These are phyloP conservation scores for Rhinocladiella similis DNA, from an alignment of 2,329 filamentous ascomycete genomes.

Conservation along the genomic window DNA sequence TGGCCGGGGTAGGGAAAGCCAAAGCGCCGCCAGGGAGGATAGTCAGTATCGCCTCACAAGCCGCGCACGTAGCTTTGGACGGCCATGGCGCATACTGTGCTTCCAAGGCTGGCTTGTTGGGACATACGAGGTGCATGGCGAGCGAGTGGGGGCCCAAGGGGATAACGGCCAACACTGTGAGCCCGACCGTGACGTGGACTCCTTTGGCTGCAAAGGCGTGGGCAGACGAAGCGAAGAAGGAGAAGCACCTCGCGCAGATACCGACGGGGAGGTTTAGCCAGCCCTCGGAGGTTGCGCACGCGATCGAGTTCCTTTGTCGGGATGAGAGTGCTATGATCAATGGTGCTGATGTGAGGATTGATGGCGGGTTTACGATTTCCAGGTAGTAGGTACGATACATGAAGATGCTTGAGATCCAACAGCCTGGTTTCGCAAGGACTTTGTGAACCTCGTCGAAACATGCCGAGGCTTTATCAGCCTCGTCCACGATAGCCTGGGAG, in stretches of 20 bases:
- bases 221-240: constrained; percentile 38
- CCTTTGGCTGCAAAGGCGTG: constrained; percentile 46
- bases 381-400: background rate
- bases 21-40: constrained; percentile 42
- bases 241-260: constrained; percentile 40
- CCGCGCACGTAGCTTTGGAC: constrained; percentile 48
- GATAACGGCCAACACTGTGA: constrained; percentile 49
- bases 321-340: constrained; percentile 45
- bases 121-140: constrained; percentile 48
- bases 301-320: constrained; percentile 42
- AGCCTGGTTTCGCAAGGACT: background rate
- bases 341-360: constrained; percentile 41
- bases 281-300: constrained; percentile 42
- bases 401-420: background rate
- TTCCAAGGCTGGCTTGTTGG: constrained; percentile 48
- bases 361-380: constrained; percentile 42
- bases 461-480: no score
- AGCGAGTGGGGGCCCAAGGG: constrained; percentile 48
- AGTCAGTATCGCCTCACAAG: constrained; percentile 49
- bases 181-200: constrained; percentile 50
- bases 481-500: no score
- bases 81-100: constrained; percentile 51
- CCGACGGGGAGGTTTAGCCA: constrained; percentile 42
- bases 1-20: constrained; percentile 13
- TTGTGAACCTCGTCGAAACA: no score